Evolutionary conservation across 768 basidiomycete genomes (phyloP).

Genomic region (Grammothele lineata): DNA sequence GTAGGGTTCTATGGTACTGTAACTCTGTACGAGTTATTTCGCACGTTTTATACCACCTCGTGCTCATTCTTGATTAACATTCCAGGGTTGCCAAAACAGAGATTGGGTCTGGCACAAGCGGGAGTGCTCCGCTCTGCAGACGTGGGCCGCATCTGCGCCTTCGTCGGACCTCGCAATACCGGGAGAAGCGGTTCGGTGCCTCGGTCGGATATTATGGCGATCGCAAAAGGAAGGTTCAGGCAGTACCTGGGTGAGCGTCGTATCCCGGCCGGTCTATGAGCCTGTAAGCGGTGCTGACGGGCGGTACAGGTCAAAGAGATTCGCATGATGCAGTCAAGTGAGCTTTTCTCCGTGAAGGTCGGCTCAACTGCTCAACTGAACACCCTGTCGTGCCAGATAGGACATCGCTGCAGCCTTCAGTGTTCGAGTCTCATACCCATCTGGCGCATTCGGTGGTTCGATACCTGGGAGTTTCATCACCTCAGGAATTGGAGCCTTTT

Average conservation of each 20-base stretch:
- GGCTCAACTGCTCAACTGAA: too few relatives aligned
- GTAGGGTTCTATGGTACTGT: slow-evolving; percentile 74
- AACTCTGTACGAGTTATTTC: slow-evolving; percentile 45
- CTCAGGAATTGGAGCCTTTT: slow-evolving; percentile 53
- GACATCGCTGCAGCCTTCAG: slow-evolving; percentile 40
- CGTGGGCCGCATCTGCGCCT: slow-evolving; percentile 50
- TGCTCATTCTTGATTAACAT: neutral
- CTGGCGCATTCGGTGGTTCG: slow-evolving; percentile 72
- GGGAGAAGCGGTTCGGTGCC: slow-evolving; percentile 72
- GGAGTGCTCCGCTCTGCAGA: slow-evolving; percentile 71
- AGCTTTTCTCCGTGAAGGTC: too few relatives aligned
- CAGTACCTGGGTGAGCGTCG: slow-evolving; percentile 55
- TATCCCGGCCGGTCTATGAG: neutral
- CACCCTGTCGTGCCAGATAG: too few relatives aligned
- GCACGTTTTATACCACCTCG: neutral
- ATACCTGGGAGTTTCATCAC: slow-evolving; percentile 59
- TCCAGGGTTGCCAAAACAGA: slow-evolving; percentile 60
- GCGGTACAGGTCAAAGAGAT: slow-evolving; percentile 54
- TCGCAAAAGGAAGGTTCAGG: slow-evolving; percentile 49
- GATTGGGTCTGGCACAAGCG: slow-evolving; percentile 75
- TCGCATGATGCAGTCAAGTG: slow-evolving; percentile 73
- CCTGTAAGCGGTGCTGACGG: slow-evolving; percentile 1
- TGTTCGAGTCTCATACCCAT: slow-evolving; percentile 57
- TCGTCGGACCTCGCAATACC: slow-evolving; percentile 49
- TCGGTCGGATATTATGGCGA: slow-evolving; percentile 72